phyloP scores from a whole-genome alignment of 306 rosid genomes.

The Glycine latifolia region DNA sequence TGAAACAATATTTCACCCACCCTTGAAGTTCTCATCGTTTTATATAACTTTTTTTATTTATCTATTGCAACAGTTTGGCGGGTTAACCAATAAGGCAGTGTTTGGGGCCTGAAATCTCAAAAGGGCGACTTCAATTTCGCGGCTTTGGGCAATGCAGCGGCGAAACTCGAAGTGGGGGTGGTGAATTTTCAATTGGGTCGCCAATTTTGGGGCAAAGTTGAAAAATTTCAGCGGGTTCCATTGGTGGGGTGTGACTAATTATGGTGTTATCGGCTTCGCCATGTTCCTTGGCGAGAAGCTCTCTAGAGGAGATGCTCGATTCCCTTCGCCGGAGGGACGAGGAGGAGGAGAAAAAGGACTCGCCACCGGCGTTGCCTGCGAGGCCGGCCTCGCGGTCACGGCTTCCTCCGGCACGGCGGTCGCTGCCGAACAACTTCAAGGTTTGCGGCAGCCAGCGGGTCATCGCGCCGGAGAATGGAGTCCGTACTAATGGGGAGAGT shows the following conservation, averaged over 20 bases:
- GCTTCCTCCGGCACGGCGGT: slow-evolving; percentile 83
- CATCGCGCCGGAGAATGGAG: slow-evolving; percentile 50
- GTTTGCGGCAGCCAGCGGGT: slow-evolving; percentile 27
- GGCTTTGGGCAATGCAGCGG: slow-evolving; percentile 46
- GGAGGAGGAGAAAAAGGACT: slow-evolving; percentile 75
- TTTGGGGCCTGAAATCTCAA: slow-evolving; percentile 25
- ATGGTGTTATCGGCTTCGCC: slow-evolving; percentile 86
- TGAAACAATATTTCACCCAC: slow-evolving; percentile 14
- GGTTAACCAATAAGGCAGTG: slow-evolving; percentile 4
- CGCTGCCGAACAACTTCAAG: slow-evolving; percentile 74
- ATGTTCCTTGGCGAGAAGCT: slow-evolving; percentile 76
- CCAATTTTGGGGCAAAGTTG: slow-evolving; percentile 40
- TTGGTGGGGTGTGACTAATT: not conserved
- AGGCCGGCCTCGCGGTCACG: slow-evolving; percentile 81
- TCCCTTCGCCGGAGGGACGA: slow-evolving; percentile 86
- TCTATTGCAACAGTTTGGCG: not conserved
- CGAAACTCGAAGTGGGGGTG: slow-evolving; percentile 49
- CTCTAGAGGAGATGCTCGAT: slow-evolving; percentile 96
- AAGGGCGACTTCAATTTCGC: slow-evolving; percentile 31
- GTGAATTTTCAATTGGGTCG: slow-evolving; percentile 27
- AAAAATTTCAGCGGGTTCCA: not conserved
- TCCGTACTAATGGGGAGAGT: slow-evolving; percentile 53
- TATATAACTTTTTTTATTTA: not conserved
- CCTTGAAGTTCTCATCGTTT: slow-evolving; percentile 9
- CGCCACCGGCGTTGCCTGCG: slow-evolving; percentile 94